A percentile compares a stretch with the other conserved stretches of the same genome.
Conservation (phyloP, 441 rosid genomes). For the Theobroma grandiflorum region DNA sequence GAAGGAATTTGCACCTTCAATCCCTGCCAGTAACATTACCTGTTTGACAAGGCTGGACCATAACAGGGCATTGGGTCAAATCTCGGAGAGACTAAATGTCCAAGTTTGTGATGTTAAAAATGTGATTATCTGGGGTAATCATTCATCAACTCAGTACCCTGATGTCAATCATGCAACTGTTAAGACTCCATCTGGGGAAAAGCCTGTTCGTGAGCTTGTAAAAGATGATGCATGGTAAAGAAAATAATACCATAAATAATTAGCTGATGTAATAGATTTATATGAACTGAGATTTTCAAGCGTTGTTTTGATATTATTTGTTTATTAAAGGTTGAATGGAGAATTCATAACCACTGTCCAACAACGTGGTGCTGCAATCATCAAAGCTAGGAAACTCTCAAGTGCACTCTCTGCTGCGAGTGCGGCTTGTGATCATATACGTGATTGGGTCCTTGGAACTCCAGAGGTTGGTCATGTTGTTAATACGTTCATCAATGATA, state of each 20-base stretch:
- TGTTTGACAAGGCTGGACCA: slow-evolving; percentile 89
- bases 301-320: slow-evolving; percentile 8
- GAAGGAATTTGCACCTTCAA: slow-evolving; percentile 90
- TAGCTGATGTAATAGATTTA: background rate
- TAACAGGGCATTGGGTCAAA: slow-evolving; percentile 91
- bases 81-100: slow-evolving; percentile 76
- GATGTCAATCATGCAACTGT: slow-evolving; percentile 92
- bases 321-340: slow-evolving; percentile 64
- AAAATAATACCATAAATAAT: background rate
- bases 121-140: slow-evolving; percentile 93
- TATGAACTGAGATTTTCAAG: background rate
- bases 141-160: slow-evolving; percentile 86
- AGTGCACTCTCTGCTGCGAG: slow-evolving; percentile 94
- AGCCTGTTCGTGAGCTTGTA: slow-evolving; percentile 77
- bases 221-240: slow-evolving; percentile 74
- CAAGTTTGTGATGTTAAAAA: slow-evolving; percentile 84
- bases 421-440: slow-evolving; percentile 93
- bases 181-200: slow-evolving; percentile 62
- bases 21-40: slow-evolving; percentile 82
- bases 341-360: slow-evolving; percentile 83
- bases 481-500: background rate
- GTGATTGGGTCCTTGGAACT: slow-evolving; percentile 97
- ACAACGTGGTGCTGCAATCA: slow-evolving; percentile 95
- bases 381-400: slow-evolving; percentile 83
- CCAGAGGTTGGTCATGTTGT: slow-evolving; percentile 63